Evolutionary conservation across 1,284 basidiomycete genomes (phyloP).

Genomic region (Moesziomyces globuligerus): DNA sequence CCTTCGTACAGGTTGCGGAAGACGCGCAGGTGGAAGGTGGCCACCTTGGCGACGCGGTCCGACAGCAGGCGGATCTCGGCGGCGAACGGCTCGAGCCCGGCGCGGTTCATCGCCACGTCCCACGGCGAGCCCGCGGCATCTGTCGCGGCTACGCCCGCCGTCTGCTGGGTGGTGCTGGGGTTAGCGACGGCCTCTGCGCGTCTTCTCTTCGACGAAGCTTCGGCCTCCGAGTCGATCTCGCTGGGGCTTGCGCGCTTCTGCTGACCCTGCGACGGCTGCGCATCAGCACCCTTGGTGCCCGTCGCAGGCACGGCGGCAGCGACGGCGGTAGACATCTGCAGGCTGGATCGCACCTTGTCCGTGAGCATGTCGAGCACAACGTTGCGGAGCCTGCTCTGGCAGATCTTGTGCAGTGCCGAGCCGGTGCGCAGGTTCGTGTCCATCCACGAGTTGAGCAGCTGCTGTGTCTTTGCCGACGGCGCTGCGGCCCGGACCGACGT

Average conservation of each 20-base stretch:
- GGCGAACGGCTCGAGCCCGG: constrained; percentile 51
- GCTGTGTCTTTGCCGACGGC: constrained; percentile 45
- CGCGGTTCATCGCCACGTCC: constrained; percentile 38
- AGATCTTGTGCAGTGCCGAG: constrained; percentile 53
- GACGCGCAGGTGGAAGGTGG: constrained; percentile 55
- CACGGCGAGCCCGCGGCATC: constrained; percentile 6
- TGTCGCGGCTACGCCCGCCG: neutral
- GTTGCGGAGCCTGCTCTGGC: constrained; percentile 46
- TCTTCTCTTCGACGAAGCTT: constrained; percentile 9
- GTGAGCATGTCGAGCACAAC: constrained; percentile 46
- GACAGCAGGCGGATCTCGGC: constrained; percentile 53
- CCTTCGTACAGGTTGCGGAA: constrained; percentile 54
- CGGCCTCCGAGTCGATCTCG: constrained; percentile 2
- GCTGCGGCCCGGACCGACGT: constrained; percentile 17
- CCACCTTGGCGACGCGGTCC: constrained; percentile 54
- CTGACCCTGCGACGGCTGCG: neutral
- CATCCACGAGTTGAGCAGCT: constrained; percentile 57
- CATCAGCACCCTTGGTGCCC: neutral
- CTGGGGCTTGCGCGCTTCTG: constrained; percentile 17
- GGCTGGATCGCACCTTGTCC: constrained; percentile 22
- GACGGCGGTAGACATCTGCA: constrained; percentile 9
- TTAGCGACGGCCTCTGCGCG: constrained; percentile 1
- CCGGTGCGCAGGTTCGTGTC: constrained; percentile 48
- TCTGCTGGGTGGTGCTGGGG: neutral
- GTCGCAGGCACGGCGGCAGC: neutral